Evolutionary conservation across 2,329 filamentous ascomycete species (phyloP).

Genomic region (Fusarium pseudoanthophilum): DNA sequence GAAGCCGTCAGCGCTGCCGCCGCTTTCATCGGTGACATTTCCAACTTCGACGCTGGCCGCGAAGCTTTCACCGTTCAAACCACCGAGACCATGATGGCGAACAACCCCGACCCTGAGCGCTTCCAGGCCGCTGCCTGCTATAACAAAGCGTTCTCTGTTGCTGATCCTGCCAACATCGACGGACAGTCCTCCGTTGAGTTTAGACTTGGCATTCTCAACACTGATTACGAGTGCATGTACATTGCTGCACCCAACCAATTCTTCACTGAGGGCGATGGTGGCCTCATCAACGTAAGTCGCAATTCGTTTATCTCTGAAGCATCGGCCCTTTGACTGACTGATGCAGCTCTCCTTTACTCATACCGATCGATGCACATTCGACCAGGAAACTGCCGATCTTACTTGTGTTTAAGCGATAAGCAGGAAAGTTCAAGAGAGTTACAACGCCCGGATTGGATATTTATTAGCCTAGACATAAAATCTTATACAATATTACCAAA

Average conservation of each 20-base stretch:
- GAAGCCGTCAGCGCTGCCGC: neutral
- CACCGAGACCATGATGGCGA: conserved; percentile 6
- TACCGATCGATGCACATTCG: conserved; percentile 7
- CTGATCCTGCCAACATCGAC: conserved; percentile 10
- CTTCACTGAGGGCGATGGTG: conserved; percentile 5
- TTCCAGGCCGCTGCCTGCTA: conserved; percentile 17
- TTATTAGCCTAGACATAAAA: neutral
- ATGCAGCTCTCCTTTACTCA: neutral
- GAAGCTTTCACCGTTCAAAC: conserved; percentile 5
- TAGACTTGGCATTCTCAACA: neutral
- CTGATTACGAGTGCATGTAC: conserved; percentile 20
- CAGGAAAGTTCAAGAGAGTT: no score
- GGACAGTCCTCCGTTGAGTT: conserved; percentile 13
- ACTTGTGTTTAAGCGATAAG: conserved; percentile 4
- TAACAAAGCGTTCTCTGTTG: conserved; percentile 1
- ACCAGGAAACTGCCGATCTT: conserved; percentile 1
- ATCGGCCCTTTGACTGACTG: neutral
- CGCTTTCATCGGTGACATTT: neutral
- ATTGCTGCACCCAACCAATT: conserved; percentile 17
- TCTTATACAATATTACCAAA: accelerated
- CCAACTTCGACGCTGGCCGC: conserved; percentile 6
- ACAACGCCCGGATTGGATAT: no score
- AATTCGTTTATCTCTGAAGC: accelerated
- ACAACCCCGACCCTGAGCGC: neutral
- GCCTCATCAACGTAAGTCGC: neutral